Conservation (phyloP, 129 eudicot species). For the Artemisia argyi region DNA sequence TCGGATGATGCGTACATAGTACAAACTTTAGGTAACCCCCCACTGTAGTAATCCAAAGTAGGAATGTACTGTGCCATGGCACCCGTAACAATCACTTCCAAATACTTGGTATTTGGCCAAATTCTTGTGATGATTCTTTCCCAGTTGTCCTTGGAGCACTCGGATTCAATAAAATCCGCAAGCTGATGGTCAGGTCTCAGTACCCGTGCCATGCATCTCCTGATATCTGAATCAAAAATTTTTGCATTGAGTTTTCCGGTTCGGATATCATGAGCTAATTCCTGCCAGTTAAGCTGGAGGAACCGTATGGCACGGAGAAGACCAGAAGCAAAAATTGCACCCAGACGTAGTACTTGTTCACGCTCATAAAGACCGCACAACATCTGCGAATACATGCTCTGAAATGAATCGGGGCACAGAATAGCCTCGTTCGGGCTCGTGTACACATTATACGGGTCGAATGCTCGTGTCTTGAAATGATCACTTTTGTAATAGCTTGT, state of each 20-base stretch:
- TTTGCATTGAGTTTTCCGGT: slow-evolving; percentile 61
- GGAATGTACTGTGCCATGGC: slow-evolving; percentile 98
- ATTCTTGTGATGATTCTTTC: slow-evolving; percentile 70
- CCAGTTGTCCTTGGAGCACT: slow-evolving; percentile 69
- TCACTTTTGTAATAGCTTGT: slow-evolving; percentile 94
- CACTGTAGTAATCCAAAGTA: slow-evolving; percentile 75
- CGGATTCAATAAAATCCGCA: slow-evolving; percentile 51
- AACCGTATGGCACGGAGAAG: slow-evolving; percentile 96
- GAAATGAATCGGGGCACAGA: slow-evolving; percentile 88
- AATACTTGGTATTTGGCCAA: slow-evolving; percentile 90
- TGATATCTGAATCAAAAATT: slow-evolving; percentile 50
- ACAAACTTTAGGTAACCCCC: slow-evolving; percentile 80
- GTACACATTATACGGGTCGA: slow-evolving; percentile 84
- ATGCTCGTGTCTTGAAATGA: slow-evolving; percentile 89
- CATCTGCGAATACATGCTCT: slow-evolving; percentile 95
- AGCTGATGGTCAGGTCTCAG: slow-evolving; percentile 54
- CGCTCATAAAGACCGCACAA: slow-evolving; percentile 87
- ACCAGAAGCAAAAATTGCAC: slow-evolving; percentile 95
- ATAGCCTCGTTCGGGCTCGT: slow-evolving; percentile 94
- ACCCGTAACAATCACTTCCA: slow-evolving; percentile 91
- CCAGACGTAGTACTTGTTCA: slow-evolving; percentile 77
- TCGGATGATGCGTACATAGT: slow-evolving; percentile 97
- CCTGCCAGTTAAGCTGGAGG: slow-evolving; percentile 86
- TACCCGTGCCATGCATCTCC: slow-evolving; percentile 45
- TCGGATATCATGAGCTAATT: slow-evolving; percentile 67